Conservation (phyloP, 2,329 filamentous ascomycete genomes). For the Phyllosticta citrichinensis region DNA sequence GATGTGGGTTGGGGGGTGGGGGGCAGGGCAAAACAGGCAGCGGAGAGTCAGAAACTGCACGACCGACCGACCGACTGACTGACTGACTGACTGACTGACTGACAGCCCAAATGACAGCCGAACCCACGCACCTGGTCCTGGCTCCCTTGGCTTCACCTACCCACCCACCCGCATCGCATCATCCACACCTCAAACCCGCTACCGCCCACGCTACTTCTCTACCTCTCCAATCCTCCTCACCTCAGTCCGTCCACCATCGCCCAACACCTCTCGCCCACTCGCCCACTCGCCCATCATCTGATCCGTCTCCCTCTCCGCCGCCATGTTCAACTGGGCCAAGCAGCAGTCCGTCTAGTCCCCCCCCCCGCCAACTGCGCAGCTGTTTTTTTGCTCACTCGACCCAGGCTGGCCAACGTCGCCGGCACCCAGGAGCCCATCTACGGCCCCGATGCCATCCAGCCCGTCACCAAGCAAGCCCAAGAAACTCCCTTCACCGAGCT, state of each 20-base stretch:
- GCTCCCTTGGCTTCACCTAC: neutral
- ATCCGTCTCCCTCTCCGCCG: slow-evolving; percentile 9
- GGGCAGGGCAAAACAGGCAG: too few species aligned
- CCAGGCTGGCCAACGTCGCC: slow-evolving; percentile 62
- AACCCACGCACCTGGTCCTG: neutral
- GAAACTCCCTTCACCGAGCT: slow-evolving; percentile 72
- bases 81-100: too few species aligned
- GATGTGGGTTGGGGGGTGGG: too few species aligned
- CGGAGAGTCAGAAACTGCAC: neutral
- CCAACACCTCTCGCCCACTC: slow-evolving; percentile 1
- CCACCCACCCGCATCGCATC: too few species aligned
- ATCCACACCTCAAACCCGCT: neutral
- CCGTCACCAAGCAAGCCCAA: slow-evolving; percentile 72
- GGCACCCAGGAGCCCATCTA: slow-evolving; percentile 96
- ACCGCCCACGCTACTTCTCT: neutral
- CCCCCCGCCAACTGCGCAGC: slow-evolving; percentile 12
- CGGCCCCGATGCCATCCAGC: slow-evolving; percentile 75
- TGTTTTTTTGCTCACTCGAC: slow-evolving; percentile 10
- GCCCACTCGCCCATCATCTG: neutral
- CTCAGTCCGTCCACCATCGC: neutral
- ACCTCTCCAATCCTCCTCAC: neutral
- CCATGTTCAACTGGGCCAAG: slow-evolving; percentile 91
- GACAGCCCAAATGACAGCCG: neutral
- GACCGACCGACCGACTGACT: too few species aligned
- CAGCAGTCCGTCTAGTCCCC: slow-evolving; percentile 56